These are phyloP conservation scores for Silene latifolia DNA, from an alignment of 148 eudicot species.

Conservation along the genomic window DNA sequence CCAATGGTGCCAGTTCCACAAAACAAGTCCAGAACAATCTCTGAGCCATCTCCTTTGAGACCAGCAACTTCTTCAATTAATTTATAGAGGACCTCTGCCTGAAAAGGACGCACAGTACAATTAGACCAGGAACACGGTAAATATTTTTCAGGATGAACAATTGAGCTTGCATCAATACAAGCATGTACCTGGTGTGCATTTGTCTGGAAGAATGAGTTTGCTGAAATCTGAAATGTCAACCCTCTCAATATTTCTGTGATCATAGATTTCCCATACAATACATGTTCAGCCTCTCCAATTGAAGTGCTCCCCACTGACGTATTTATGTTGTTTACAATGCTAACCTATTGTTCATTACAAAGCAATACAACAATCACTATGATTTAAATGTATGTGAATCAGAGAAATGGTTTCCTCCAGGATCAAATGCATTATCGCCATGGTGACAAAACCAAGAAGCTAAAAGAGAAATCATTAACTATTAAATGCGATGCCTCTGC, in stretches of 20 bases:
- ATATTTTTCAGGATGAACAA: not conserved
- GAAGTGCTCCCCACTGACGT: constrained; percentile 92
- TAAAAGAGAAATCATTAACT: not conserved
- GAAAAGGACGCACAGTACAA: constrained; percentile 11
- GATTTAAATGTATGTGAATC: no score
- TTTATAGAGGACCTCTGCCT: constrained; percentile 94
- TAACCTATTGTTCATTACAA: constrained; percentile 44
- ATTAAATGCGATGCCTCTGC: not conserved
- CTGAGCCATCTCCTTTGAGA: constrained; percentile 91
- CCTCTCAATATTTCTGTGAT: constrained; percentile 87
- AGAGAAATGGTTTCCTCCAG: no score
- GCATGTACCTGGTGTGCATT: constrained; percentile 73
- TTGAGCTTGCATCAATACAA: not conserved
- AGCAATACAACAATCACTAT: not conserved
- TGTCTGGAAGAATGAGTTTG: constrained; percentile 99
- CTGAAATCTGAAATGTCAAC: constrained; percentile 83
- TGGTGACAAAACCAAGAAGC: not conserved
- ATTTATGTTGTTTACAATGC: constrained; percentile 92
- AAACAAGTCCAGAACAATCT: constrained; percentile 85
- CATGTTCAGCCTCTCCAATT: constrained; percentile 78
- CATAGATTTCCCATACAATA: constrained; percentile 68
- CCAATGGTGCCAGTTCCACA: constrained; percentile 99
- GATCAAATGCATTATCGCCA: no score
- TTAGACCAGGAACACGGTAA: not conserved
- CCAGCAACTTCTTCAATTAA: constrained; percentile 79